Percentiles rank a stretch among this genome's conserved stretches.
Conservation (phyloP, 495 filamentous ascomycete genomes). For the Hypoxylon lenormandii region DNA sequence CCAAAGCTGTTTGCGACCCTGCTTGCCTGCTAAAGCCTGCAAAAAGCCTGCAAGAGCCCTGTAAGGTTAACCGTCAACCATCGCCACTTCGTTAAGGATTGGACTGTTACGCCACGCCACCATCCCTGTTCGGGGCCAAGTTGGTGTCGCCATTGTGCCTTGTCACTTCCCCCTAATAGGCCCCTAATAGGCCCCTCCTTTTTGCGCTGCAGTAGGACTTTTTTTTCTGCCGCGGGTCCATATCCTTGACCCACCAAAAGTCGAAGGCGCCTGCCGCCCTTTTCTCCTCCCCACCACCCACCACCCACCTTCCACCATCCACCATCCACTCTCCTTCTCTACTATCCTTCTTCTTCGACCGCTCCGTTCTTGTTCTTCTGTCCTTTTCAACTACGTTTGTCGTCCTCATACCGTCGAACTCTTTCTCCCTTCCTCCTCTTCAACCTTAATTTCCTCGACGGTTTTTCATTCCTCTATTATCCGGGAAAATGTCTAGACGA, state of each 20-base stretch:
- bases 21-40: background rate
- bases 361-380: conserved; percentile 32
- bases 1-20: conserved; percentile 45
- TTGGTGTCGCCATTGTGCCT: conserved; percentile 49
- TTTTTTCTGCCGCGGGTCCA: conserved; percentile 43
- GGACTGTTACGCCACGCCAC: conserved; percentile 42
- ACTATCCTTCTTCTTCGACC: conserved; percentile 29
- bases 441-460: conserved; percentile 35
- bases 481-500: conserved; percentile 51
- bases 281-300: conserved; percentile 52
- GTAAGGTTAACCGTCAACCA: conserved; percentile 45
- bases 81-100: conserved; percentile 46
- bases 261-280: conserved; percentile 38
- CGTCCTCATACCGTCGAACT: conserved; percentile 26
- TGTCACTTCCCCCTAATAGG: conserved; percentile 47
- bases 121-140: conserved; percentile 44
- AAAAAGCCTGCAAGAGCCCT: conserved; percentile 37
- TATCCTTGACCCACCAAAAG: conserved; percentile 38
- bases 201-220: conserved; percentile 41
- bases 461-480: conserved; percentile 49
- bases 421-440: conserved; percentile 33
- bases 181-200: conserved; percentile 21
- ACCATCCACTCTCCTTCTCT: conserved; percentile 39
- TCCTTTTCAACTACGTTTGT: conserved; percentile 10
- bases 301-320: conserved; percentile 37